Evolutionary conservation across 148 eudicot species (phyloP).

Genomic region (Pharnaceum exiguum): DNA sequence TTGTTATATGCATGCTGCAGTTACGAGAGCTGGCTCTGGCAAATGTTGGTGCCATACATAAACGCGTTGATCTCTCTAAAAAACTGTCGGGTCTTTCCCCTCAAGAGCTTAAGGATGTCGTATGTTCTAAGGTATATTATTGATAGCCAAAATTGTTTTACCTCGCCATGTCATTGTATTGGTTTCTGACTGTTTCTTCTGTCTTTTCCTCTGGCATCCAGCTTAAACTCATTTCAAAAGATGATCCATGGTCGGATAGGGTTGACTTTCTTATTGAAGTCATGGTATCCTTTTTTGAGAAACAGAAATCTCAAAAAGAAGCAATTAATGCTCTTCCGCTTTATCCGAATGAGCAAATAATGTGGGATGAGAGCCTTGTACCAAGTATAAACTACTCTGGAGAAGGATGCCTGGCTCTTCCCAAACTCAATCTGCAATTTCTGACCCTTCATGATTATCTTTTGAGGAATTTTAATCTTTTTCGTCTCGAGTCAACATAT

Average conservation of each 20-base stretch:
- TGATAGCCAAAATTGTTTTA: too few species aligned
- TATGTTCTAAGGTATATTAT: conserved; percentile 64
- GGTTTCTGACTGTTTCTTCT: conserved; percentile 12
- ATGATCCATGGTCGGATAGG: conserved; percentile 93
- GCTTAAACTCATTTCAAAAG: conserved; percentile 85
- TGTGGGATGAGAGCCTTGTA: conserved; percentile 99
- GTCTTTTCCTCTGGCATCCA: conserved; percentile 29
- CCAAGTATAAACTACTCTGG: conserved; percentile 98
- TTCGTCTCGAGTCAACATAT: conserved; percentile 97
- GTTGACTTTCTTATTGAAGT: conserved; percentile 95
- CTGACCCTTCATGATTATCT: conserved; percentile 94
- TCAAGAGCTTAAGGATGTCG: conserved; percentile 74
- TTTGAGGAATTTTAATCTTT: conserved; percentile 93
- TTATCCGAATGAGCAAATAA: conserved; percentile 93
- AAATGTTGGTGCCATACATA: conserved; percentile 76
- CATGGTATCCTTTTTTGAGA: conserved; percentile 92
- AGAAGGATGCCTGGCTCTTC: conserved; percentile 98
- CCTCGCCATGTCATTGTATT: conserved; percentile 8
- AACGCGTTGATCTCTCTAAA: conserved; percentile 85
- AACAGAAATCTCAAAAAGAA: conserved; percentile 90
- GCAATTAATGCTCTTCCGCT: conserved; percentile 97
- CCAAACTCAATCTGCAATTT: conserved; percentile 91
- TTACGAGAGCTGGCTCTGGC: conserved; percentile 86
- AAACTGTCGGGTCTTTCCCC: conserved; percentile 75
- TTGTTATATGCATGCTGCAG: conserved; percentile 26